Base-by-base conservation (phyloP, 2,329 filamentous ascomycete species). In the Fusarium kyushuense region DNA sequence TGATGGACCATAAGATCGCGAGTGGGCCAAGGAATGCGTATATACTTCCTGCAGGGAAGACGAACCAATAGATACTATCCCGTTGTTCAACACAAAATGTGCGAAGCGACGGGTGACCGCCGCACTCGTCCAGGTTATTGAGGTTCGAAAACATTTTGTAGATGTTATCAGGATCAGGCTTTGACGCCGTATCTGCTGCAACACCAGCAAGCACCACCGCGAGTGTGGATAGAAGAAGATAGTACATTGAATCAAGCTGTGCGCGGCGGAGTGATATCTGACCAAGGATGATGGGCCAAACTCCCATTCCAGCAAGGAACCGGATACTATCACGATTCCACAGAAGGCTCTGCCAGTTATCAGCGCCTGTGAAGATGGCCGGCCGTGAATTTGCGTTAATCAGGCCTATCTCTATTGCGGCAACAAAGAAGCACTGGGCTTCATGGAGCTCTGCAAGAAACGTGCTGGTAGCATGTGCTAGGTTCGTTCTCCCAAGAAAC, bases 381-480 rank as follows among this genome's bases (percentile, higher is more conserved):
- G 52, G 36, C 0, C 25, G 12, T 0, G 57, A 63, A 7, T 27
- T 58, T 1, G 52, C 40, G 7, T 52, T 51, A 5, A 67, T 29
- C 0, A 67, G 11, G 0, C 63, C 64, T 3, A 63, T 59, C 5
- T 49, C 63, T 0, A 67, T 55, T 7, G 53, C 64, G 1, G 29
- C 27, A 2, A 67, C 43, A 4, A 67, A 55, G 17, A 67, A 67
- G 12, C 64, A 67, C 1, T 67, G 64, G 2, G 58, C 53, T 54
- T 67, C 63, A 8, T 67, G 64, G 7, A 67, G 29, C n/a, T 67
- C 64, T 11, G 58, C 63, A 1, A 67, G 58, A 14, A 67, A 63
- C 0, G 58, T 67, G 36, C 42, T 58, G 0, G 64, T 67, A 2
- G 58, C 64, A 3, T 58, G 21, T 3, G 58, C n/a, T 4, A 63